Percentiles rank a stretch among this genome's conserved stretches.
Evolutionary conservation across 2,329 filamentous ascomycete genomes (phyloP).

Genomic region (Moelleriella libera): DNA sequence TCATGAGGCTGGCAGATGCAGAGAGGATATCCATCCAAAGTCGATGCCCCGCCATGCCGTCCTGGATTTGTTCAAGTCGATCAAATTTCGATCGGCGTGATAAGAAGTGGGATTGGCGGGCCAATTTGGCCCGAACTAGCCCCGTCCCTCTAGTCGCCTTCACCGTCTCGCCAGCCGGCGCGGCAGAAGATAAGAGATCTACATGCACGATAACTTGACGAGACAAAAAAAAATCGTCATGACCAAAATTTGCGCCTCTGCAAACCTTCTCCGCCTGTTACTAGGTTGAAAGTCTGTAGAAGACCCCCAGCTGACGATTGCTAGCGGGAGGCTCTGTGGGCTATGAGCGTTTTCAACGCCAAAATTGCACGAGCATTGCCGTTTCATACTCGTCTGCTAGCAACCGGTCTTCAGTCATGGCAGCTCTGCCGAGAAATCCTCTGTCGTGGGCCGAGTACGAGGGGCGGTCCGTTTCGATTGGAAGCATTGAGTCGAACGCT

Average conservation of each 20-base stretch:
- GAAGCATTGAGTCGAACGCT: slow-evolving; percentile 27
- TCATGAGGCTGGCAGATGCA: too few relatives aligned
- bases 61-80: too few relatives aligned
- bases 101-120: neutral
- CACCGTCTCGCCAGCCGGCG: neutral
- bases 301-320: neutral
- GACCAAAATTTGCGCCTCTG: neutral
- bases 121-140: neutral
- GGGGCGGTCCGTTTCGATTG: slow-evolving; percentile 24
- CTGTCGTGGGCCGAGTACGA: slow-evolving; percentile 33
- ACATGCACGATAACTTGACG: neutral
- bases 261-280: neutral
- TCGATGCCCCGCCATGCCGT: too few relatives aligned
- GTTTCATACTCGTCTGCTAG: neutral
- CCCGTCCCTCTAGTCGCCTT: neutral
- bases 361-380: neutral
- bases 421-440: slow-evolving; percentile 18
- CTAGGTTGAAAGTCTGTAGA: too few relatives aligned
- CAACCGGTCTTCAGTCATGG: slow-evolving; percentile 1
- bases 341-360: neutral
- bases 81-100: neutral
- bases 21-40: too few relatives aligned
- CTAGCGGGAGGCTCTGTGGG: neutral
- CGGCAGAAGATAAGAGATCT: neutral
- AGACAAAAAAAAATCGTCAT: neutral